Evolutionary conservation across 345 rosid genomes (phyloP).

Genomic region (Luvunga scandens): DNA sequence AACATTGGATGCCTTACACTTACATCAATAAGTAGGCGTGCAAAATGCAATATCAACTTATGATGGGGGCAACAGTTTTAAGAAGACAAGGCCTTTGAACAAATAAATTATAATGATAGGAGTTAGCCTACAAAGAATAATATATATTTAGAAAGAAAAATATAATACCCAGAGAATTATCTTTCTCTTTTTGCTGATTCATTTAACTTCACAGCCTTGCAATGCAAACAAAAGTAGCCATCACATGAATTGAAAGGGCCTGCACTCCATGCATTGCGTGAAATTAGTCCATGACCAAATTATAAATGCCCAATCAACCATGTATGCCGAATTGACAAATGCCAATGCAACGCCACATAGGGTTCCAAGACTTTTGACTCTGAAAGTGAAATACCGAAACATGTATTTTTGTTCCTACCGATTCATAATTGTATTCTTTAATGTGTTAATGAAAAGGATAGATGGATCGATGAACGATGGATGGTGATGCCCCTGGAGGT

Average conservation of each 20-base stretch:
- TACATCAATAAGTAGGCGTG: no score
- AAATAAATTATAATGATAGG: no score
- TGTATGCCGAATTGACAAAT: not conserved
- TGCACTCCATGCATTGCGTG: not conserved
- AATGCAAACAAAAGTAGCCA: not conserved
- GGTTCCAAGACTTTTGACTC: slow-evolving; percentile 19
- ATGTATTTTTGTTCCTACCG: slow-evolving; percentile 12
- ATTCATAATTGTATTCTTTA: not conserved
- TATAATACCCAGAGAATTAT: no score
- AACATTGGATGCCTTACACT: no score
- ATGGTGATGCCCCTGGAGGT: not conserved
- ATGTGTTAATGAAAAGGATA: not conserved
- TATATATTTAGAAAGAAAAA: no score
- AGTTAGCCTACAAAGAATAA: no score
- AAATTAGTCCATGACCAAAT: not conserved
- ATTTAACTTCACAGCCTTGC: no score
- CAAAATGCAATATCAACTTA: no score
- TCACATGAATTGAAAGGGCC: not conserved
- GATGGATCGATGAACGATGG: not conserved
- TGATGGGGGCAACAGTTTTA: no score
- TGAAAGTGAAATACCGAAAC: not conserved
- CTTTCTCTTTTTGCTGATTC: no score
- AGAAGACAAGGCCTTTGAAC: no score
- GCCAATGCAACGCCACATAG: not conserved
- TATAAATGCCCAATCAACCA: not conserved